Evolutionary conservation across 2,329 filamentous ascomycete species (phyloP), one percentile per base, ranked within the genome.

Genomic region (Penicillium decumbens): DNA sequence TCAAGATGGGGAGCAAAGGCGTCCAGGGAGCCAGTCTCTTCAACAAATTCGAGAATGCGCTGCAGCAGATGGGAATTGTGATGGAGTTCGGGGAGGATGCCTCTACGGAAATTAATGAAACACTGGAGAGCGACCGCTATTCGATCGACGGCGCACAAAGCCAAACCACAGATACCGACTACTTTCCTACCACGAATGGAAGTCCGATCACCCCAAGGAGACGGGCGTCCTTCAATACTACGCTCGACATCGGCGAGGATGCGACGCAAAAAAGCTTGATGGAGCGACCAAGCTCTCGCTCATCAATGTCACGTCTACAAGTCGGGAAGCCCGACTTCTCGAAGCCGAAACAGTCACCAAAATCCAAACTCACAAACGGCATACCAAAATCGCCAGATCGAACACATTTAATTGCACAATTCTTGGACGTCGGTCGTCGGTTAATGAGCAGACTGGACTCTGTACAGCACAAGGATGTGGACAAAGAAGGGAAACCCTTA

Each of bases 41-140:
- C 55, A 81, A 85, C 50, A 87, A 85, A 58, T 91, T 93, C 61
- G 80, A 83, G 66, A 75, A 79, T 49, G 77, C 89, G 51, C 75
- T 95, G 56, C 75, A 72, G 13, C 78, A 81, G 43, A 83, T 89
- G 77, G 84, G 84, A 20, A 89, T 92, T 55, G 77, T 83, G 37
- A 75, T 93, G 46, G 83, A 88, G 53, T 80, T 85, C 49, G 72
- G 74, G 32, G 68, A 72, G 4, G 72, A 75, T 3, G 72, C 69
- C 23, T 71, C 72, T 35, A 63, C 60, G 5, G 69, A 72, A 18
- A 44, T 59, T 54, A 59, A 70, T 57, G 59, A 69, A 51, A 53
- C 62, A 49, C 45, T 68, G 43, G 64, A 62, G 24, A 53, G 65
- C 46, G 56, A 65, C 45, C 37, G 56, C 45, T 54, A 60, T 41